Conservation (phyloP, 2,329 filamentous ascomycete species). For the Xylariaceae sp. region DNA sequence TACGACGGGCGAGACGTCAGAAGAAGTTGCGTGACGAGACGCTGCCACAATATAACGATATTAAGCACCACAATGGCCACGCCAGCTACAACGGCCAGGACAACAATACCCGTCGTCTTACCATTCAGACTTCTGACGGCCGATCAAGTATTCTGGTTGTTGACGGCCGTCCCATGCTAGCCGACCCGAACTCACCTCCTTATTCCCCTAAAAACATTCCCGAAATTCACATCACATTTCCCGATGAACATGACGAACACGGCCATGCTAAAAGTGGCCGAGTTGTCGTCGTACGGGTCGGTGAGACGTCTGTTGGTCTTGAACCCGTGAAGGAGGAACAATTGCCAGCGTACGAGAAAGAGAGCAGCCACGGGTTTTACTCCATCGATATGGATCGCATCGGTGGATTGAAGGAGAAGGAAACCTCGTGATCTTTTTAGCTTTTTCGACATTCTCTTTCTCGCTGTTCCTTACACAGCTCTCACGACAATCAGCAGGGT, state of each 20-base stretch:
- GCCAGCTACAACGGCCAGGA: background rate
- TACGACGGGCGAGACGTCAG: slow-evolving; percentile 66
- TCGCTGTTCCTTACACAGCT: slow-evolving; percentile 10
- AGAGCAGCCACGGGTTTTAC: slow-evolving; percentile 79
- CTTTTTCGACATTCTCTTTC: background rate
- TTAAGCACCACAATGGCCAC: slow-evolving; percentile 49
- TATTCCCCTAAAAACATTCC: slow-evolving; percentile 82
- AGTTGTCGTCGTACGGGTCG: slow-evolving; percentile 88
- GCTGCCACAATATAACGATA: slow-evolving; percentile 72
- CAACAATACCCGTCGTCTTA: slow-evolving; percentile 49
- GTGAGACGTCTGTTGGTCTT: slow-evolving; percentile 83
- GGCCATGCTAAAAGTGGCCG: slow-evolving; percentile 83
- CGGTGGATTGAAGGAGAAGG: slow-evolving; percentile 92
- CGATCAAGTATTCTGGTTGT: slow-evolving; percentile 75
- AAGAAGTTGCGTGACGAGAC: slow-evolving; percentile 52
- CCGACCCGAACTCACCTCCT: slow-evolving; percentile 74
- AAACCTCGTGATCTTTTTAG: slow-evolving; percentile 44
- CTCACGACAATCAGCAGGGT: slow-evolving; percentile 11
- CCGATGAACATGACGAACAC: slow-evolving; percentile 86
- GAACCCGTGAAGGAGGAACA: slow-evolving; percentile 81
- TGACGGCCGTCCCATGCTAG: slow-evolving; percentile 72
- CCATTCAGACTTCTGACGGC: slow-evolving; percentile 60
- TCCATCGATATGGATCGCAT: slow-evolving; percentile 94
- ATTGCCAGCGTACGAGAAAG: slow-evolving; percentile 87
- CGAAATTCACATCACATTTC: slow-evolving; percentile 98